phyloP scores from a whole-genome alignment of 306 rosid species.

The apple (Malus domestica) region ASM211411v1 NC_041798.1:2626501-2627000 shows the following conservation, averaged over 20 bases:
- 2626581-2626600: fast-evolving
- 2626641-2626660: fast-evolving
- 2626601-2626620: fast-evolving
- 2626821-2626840: not conserved
- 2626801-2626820: not conserved
- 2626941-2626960: slow-evolving; percentile 23
- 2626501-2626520: not conserved
- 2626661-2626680: fast-evolving
- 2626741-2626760: not conserved
- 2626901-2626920: not conserved
- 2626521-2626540: too few relatives aligned
- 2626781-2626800: not conserved
- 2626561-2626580: too few relatives aligned
- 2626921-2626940: not conserved
- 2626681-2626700: too few relatives aligned
- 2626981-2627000: slow-evolving; percentile 2
- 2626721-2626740: too few relatives aligned
- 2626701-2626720: too few relatives aligned
- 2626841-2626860: not conserved
- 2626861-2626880: not conserved
- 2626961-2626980: slow-evolving; percentile 59
- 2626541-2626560: fast-evolving
- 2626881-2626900: too few relatives aligned
- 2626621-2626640: fast-evolving
- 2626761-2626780: not conserved